Conservation (phyloP, 371 early-diverging fungal genomes). For the Choanephora cucurbitarum region DNA sequence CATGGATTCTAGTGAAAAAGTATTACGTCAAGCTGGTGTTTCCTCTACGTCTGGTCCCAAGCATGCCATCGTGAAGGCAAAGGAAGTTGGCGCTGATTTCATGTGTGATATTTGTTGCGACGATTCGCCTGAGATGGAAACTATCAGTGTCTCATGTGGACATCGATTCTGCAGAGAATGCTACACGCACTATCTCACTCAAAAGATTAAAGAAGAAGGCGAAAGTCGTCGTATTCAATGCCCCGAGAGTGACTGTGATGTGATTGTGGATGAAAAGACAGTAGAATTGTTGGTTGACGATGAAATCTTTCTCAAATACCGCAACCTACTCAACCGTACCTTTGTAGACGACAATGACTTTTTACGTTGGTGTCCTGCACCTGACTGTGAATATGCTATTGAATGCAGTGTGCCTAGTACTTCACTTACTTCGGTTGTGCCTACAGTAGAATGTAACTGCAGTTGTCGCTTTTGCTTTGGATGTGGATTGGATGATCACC, state of each 20-base stretch:
- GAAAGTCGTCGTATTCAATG: constrained; percentile 88
- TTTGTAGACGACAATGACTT: constrained; percentile 87
- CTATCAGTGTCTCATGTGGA: constrained; percentile 76
- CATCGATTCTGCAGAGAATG: constrained; percentile 89
- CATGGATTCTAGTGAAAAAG: constrained; percentile 77
- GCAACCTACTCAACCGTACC: constrained; percentile 76
- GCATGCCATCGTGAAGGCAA: constrained; percentile 25
- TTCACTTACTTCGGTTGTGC: constrained; percentile 74
- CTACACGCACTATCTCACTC: constrained; percentile 79
- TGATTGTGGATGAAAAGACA: constrained; percentile 81
- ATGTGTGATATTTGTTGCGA: constrained; percentile 89
- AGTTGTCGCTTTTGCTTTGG: constrained; percentile 91
- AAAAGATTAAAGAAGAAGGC: constrained; percentile 88
- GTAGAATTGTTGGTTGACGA: constrained; percentile 66
- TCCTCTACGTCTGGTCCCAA: constrained; percentile 25
- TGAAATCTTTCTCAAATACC: constrained; percentile 62
- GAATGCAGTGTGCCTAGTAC: constrained; percentile 81
- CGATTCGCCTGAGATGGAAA: constrained; percentile 58
- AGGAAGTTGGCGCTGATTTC: constrained; percentile 53
- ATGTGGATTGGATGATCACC: constrained; percentile 88
- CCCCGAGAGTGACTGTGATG: constrained; percentile 74
- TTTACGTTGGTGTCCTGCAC: constrained; percentile 94
- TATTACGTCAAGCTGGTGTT: constrained; percentile 76
- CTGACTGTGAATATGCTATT: constrained; percentile 92
- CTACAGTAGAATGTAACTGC: constrained; percentile 86